Evolutionary conservation across 2,329 filamentous ascomycete species (phyloP), one percentile per base, ranked within the genome.

Genomic region (Colletotrichum tanaceti): DNA sequence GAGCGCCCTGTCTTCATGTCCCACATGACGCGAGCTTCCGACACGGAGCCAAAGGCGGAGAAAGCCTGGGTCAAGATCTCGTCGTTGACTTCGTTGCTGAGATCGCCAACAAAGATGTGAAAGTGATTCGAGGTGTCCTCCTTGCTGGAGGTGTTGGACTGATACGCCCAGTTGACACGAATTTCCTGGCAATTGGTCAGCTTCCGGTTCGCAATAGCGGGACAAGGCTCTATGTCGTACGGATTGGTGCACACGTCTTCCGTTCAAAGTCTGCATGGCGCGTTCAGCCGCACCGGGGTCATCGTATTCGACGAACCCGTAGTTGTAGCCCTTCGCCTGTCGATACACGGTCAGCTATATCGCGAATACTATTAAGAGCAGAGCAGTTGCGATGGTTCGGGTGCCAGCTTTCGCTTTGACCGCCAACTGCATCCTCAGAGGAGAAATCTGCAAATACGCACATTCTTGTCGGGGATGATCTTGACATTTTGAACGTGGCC

Each of bases 1-100:
- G 96, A 98, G 72, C 96, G 91, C 73, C 96, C 96, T 43, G 96
- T 99, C 87, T 99, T 99, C 96, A 99, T 99, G 80, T 99, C 96
- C 96, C 96, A 99, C 96, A 99, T 99, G 72, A 99, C 96, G 75
- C 96, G 94, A 69, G 96, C 96, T 81, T 99, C 96, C 3, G 96
- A 99, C 57, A 99, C 94, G 14, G 90, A 93, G 47, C 96, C 96
- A 79, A 98, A 99, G 52, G 93, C 93, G 55, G 93, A 97, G 82
- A 99, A 99, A 14, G 96, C 96, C 81, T 98, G 94, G 18, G 92
- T 85, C 24, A 99, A 87, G 60, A 98, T 89, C 77, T 99, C 96
- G 75, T 99, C 96, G 75, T 99, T 99, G 79, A 99, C 96, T 80
- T 99, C 96, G 77, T 99, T 99, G 75, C 94, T 98, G 65, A 99